Base-by-base conservation (phyloP, 345 rosid species). In the Boechera retrofracta region DNA sequence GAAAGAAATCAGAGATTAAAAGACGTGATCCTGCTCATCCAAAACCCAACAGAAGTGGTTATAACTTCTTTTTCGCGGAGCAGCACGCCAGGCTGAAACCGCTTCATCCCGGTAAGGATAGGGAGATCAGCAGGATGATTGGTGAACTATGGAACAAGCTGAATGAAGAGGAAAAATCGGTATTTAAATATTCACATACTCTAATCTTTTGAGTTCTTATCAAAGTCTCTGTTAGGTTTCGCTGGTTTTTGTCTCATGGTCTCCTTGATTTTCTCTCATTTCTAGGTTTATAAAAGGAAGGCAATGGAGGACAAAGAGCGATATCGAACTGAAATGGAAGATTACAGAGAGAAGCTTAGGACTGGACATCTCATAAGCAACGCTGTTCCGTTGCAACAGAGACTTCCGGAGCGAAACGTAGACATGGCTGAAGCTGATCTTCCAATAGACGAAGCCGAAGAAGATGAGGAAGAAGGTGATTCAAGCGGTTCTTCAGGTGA, bases 1-100 rank as follows among this genome's bases (percentile, higher is more conserved):
- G 98, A 79, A 93, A 88, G 89, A 96, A 89, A 81, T 86, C 84
- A 1, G 97, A 93, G 85, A 96, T 91, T 33, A 91, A 84, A 77
- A 89, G 90, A 77, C 88, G 98, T 51, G 99, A 96, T 82, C 99
- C 99, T 38, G 86, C 85, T 78, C 98, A 87, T 83, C 99, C 99
- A 0, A 93, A 96, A 53, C 96, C 98, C 0, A 96, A 93, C 68
- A 81, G 96, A 84, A 96, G 97, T 16, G 98, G 98, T 0, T 95
- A 95, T 28, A 95, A 92, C 82, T 95, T 95, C 89, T 95, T 92
- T 83, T 95, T 95, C 55, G 91, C 96, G 0, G 99, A 96, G 80
- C 99, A 96, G 77, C 96, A 93, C 7, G 97, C 96, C 1, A 87
- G 93, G 74, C 84, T 96, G 74, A 96, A 93, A 72, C 96, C 94